phyloP scores from a whole-genome alignment of 106 monocot genomes.

The Allium sativum region DNA sequence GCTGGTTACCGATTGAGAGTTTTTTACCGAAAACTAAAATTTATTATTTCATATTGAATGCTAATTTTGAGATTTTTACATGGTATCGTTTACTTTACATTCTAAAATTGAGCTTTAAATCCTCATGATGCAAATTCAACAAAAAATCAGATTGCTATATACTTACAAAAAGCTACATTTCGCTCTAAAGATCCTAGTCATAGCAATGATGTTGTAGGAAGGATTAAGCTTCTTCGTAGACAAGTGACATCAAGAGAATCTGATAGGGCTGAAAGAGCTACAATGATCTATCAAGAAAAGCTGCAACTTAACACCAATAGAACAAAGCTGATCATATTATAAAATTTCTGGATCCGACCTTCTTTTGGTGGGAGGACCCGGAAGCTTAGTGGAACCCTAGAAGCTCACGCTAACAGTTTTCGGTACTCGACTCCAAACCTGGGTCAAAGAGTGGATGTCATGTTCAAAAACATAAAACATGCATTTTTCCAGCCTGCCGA shows the following conservation, averaged over 20 bases:
- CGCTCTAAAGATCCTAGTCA: conserved; percentile 82
- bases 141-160: conserved; percentile 58
- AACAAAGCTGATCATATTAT: conserved; percentile 52
- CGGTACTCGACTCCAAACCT: conserved; percentile 66
- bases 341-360: conserved; percentile 86
- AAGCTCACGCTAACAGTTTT: conserved; percentile 78
- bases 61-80: too few species aligned
- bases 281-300: conserved; percentile 89
- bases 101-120: too few species aligned
- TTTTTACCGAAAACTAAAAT: too few species aligned
- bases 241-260: conserved; percentile 88
- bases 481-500: conserved; percentile 95
- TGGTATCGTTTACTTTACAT: too few species aligned
- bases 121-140: conserved; percentile 69
- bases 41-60: too few species aligned
- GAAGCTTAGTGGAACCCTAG: conserved; percentile 70
- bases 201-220: conserved; percentile 85
- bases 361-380: conserved; percentile 74
- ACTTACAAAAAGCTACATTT: conserved; percentile 77
- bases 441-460: conserved; percentile 77
- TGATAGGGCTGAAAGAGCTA: conserved; percentile 93
- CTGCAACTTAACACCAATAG: conserved; percentile 54
- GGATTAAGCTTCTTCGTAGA: conserved; percentile 67
- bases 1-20: too few species aligned
- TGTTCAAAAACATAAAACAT: conserved; percentile 89